Base-by-base conservation (phyloP, 2,329 filamentous ascomycete species). In the Pestalotiopsis sp. region DNA sequence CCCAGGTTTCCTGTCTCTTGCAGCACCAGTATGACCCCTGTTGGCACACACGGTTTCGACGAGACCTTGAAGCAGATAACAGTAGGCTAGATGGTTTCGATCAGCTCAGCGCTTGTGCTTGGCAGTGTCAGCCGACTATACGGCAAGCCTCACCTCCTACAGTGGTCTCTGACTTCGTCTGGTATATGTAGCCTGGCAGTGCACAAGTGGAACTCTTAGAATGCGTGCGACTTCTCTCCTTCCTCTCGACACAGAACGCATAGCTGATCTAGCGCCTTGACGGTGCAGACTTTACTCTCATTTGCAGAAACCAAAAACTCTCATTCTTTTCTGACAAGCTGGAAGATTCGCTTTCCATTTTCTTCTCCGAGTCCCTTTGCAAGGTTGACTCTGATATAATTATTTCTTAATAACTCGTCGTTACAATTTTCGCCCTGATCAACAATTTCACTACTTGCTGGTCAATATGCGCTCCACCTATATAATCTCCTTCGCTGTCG, bases 381-480 rank as follows among this genome's bases (percentile, higher is more conserved):
- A 64, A 64, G 61, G 61, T 41, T 49, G 61, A 64, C 61, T 14
- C 13, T 14, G 49, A 23, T 56, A 56, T 66, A 56, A 23, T 64
- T n/a, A 49, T 64, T 52, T 25, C 23, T 66, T 36, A 25, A 57
- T 23, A 56, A 27, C 57, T 9, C 17, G 12, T 64, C 39, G 3
- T 13, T 45, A 27, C 49, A 0, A 25, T 52, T 52, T n/a, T 4
- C 23, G 23, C 25, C 12, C 31, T 36, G 31, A 12, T 57, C 62
- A 9, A 20, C 13, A 25, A 20, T 27, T 23, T 4, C 2, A 25
- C 20, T 23, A 25, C 14, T 64, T 64, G 62, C 62, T 64, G 38
- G 62, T 64, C 63, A 66, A 56, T 23, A 66, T 66, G 63, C 63
- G 31, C 20, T 66, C 63, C 49, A 14, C n/a, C n/a, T 17, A 66